Evolutionary conservation across 352 stramenopile genomes (phyloP).

Genomic region (Elongisporangium anandrum): DNA sequence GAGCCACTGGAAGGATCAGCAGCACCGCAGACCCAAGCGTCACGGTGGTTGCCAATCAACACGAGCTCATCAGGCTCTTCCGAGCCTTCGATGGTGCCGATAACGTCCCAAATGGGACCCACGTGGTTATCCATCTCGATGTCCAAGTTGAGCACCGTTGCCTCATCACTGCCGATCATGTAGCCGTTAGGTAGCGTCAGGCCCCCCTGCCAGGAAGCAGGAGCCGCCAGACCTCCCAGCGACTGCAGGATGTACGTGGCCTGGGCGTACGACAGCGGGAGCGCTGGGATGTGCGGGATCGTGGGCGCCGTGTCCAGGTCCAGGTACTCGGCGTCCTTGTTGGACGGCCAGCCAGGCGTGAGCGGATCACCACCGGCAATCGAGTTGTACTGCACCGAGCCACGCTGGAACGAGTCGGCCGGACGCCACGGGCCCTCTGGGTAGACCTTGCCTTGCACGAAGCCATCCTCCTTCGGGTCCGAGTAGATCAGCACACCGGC

Average conservation of each 20-base stretch:
- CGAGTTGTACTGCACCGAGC: constrained; percentile 68
- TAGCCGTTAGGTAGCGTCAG: constrained; percentile 49
- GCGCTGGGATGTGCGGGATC: constrained; percentile 61
- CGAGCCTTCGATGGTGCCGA: constrained; percentile 63
- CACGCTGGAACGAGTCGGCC: constrained; percentile 67
- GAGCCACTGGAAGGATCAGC: constrained; percentile 86
- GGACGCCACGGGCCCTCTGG: constrained; percentile 74
- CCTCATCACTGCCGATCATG: constrained; percentile 53
- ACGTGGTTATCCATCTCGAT: constrained; percentile 72
- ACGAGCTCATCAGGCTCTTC: constrained; percentile 52
- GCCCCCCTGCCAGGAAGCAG: constrained; percentile 46
- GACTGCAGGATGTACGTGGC: constrained; percentile 55
- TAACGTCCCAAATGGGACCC: constrained; percentile 82
- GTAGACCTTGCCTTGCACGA: constrained; percentile 50
- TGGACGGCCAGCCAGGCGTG: constrained; percentile 32
- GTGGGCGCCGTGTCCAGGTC: constrained; percentile 34
- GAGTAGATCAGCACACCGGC: constrained; percentile 81
- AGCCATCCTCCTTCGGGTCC: constrained; percentile 84
- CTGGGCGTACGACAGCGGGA: constrained; percentile 74
- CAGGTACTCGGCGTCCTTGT: constrained; percentile 33
- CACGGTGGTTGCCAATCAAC: constrained; percentile 83
- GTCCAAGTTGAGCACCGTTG: constrained; percentile 45
- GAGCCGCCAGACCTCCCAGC: constrained; percentile 45
- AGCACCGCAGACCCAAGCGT: constrained; percentile 88
- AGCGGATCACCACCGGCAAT: constrained; percentile 60